These are phyloP conservation scores for Madurella mycetomatis DNA, from an alignment of 2,329 filamentous ascomycete species.

Conservation along the genomic window DNA sequence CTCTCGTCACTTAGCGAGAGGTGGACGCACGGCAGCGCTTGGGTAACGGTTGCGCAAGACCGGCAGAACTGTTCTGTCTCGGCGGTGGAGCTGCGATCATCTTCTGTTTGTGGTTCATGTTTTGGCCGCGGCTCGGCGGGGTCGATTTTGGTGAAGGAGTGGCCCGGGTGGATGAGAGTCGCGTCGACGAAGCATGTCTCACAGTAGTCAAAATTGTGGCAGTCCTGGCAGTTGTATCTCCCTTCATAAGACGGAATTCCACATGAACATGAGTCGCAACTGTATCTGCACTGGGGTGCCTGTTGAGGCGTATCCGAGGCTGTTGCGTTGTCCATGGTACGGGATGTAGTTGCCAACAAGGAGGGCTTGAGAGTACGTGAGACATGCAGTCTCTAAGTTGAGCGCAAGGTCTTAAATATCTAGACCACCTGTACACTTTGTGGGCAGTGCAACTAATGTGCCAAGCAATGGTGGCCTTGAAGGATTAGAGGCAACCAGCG, in stretches of 20 bases:
- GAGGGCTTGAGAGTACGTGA: too few relatives aligned
- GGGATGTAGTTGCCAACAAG: too few relatives aligned
- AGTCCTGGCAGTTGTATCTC: conserved; percentile 2
- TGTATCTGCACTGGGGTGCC: not conserved
- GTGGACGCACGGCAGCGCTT: not conserved
- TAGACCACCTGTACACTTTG: too few relatives aligned
- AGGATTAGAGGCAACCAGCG: too few relatives aligned
- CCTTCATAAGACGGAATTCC: not conserved
- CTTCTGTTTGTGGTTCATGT: not conserved
- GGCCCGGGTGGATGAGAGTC: conserved; percentile 6
- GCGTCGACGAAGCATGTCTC: conserved; percentile 3
- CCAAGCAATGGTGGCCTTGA: too few relatives aligned
- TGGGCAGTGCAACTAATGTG: too few relatives aligned
- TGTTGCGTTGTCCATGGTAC: too few relatives aligned
- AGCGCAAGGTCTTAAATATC: too few relatives aligned
- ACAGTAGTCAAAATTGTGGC: conserved; percentile 13
- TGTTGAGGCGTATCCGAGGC: too few relatives aligned
- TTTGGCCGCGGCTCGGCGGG: not conserved
- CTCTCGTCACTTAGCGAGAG: not conserved
- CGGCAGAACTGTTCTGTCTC: not conserved
- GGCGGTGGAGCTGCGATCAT: not conserved
- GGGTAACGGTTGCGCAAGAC: conserved; percentile 2
- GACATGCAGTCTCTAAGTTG: too few relatives aligned
- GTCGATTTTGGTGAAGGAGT: not conserved
- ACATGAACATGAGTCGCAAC: not conserved